These are phyloP conservation scores for Coniochaeta sp. DNA, from an alignment of 2,329 filamentous ascomycete species.

Conservation along the genomic window DNA sequence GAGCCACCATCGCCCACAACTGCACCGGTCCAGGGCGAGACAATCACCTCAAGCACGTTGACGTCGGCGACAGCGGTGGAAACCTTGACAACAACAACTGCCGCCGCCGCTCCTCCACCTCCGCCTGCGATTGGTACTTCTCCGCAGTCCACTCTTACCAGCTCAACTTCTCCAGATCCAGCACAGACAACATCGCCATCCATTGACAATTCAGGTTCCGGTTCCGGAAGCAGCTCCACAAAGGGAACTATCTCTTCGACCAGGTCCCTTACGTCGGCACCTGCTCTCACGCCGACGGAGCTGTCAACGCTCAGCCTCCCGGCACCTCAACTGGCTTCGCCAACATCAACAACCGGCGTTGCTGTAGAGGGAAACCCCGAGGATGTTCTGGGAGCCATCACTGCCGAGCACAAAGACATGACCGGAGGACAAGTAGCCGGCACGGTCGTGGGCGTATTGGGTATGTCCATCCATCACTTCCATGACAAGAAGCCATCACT, in stretches of 20 bases:
- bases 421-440: background rate
- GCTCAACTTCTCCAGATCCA: background rate
- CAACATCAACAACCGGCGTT: background rate
- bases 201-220: background rate
- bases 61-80: background rate
- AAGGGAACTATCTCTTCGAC: background rate
- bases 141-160: background rate
- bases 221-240: background rate
- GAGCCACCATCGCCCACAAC: background rate
- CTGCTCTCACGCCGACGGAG: background rate
- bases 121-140: background rate
- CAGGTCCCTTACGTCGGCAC: background rate
- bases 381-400: background rate
- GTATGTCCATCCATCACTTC: background rate
- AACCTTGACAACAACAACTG: background rate
- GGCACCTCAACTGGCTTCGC: background rate
- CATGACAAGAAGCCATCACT: background rate
- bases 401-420: background rate
- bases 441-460: background rate
- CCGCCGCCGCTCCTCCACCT: background rate
- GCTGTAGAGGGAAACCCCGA: background rate
- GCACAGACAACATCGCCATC: background rate
- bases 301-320: background rate
- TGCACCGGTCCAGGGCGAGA: background rate
- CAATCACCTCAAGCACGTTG: background rate